Base-by-base conservation (phyloP, 1,284 basidiomycete genomes). In the Phellinidium pouzarii region DNA sequence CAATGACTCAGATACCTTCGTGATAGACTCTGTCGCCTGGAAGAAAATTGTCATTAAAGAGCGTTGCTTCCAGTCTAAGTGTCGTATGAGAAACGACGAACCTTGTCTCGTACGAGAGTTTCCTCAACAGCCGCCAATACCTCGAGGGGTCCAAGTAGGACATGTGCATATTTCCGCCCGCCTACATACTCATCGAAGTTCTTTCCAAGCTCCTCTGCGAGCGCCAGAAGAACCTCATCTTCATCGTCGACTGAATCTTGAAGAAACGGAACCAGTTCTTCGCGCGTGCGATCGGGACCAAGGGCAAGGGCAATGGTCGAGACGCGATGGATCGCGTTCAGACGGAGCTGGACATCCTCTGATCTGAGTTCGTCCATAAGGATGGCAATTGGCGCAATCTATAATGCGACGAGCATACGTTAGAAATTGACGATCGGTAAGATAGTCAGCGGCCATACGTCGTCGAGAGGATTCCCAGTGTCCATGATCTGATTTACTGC, bases 241-340 rank as follows among this genome's bases (percentile, higher is more conserved):
- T 99, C 96, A 66, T 99, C 96, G 69, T 99, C 96, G 61, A 99
- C 84, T 34, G 94, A 96, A 66, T 99, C 95, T 73, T 94, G 89
- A 54, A 99, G 79, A 75, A 99, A 99, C 1, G 94, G 92, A 59
- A 99, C 84, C 59, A 99, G 82, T 69, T 99, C 96, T 57, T 95
- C 91, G 58, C 96, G 84, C 31, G 95, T 90, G 59, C 96, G 88
- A 75, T 96, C 90, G 27, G 94, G 87, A 11, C 96, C 96, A 48
- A 99, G 80, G 37, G 96, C 96, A 58, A 99, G 82, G 2, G 96
- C 96, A 71, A 99, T 99, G 51, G 96, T 99, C 57, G 94, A 94
- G 65, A 99, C 83, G 69, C 95, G 92, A 71, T 96, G 93, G 62
- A 99, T 96, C 57, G 96, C 95, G 65, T 96, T 96, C 63, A 99